These are phyloP conservation scores for Chaetomium tenue DNA, from an alignment of 495 filamentous ascomycete species.

Conservation along the genomic window DNA sequence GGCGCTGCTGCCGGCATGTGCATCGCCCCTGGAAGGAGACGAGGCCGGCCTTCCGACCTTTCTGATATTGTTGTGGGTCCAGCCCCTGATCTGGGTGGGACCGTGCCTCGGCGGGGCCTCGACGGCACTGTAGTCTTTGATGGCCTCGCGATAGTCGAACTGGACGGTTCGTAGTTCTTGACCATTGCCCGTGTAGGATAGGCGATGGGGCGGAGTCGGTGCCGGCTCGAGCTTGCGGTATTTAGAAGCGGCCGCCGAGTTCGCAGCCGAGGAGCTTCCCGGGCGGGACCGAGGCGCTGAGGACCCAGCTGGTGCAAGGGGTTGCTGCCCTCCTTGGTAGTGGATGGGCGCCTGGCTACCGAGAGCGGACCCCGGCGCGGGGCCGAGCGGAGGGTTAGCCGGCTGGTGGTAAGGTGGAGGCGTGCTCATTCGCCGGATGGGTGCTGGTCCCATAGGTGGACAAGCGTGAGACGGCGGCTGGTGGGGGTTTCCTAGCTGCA, in stretches of 20 bases:
- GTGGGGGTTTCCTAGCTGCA: constrained; percentile 5
- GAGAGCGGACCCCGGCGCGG: neutral
- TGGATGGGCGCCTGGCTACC: constrained; percentile 18
- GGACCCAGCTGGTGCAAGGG: constrained; percentile 4
- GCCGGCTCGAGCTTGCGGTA: constrained; percentile 52
- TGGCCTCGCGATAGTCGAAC: constrained; percentile 49
- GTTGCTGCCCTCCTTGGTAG: constrained; percentile 6
- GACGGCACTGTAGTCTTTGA: constrained; percentile 47
- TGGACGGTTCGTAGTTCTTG: constrained; percentile 48
- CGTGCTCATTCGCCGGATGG: constrained; percentile 22
- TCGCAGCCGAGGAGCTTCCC: constrained; percentile 32
- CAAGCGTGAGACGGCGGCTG: constrained; percentile 6
- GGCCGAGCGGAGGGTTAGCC: neutral
- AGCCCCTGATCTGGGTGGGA: constrained; percentile 49
- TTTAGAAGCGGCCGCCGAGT: constrained; percentile 33
- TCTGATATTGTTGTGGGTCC: constrained; percentile 49
- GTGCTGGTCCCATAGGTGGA: constrained; percentile 7
- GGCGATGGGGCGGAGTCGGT: constrained; percentile 46
- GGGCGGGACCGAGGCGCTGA: constrained; percentile 26
- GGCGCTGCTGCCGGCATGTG: neutral
- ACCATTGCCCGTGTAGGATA: constrained; percentile 40
- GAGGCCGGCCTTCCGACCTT: constrained; percentile 16
- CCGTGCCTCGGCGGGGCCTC: constrained; percentile 47
- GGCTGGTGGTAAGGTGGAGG: constrained; percentile 23
- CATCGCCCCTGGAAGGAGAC: constrained; percentile 20